Base-by-base conservation (phyloP, 2,329 filamentous ascomycete genomes). In the Hypoxylon sp. region DNA sequence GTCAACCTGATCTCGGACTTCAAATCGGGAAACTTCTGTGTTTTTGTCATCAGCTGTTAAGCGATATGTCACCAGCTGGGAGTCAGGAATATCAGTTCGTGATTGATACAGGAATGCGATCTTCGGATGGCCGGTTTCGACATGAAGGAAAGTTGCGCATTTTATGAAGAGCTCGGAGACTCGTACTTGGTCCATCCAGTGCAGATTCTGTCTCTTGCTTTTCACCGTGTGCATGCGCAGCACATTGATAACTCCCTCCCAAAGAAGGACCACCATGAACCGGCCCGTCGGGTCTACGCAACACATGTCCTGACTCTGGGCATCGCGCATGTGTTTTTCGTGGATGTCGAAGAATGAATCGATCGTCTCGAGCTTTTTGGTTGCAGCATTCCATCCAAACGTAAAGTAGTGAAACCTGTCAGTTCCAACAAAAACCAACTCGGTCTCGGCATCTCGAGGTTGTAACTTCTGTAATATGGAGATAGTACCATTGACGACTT, bases 331-430 rank as follows among this genome's bases (percentile, higher is more conserved):
- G 67, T 89, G 85, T 39, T 83, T 85, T 74, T 90, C 88, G 33
- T 86, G 82, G 1, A 81, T 75, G 68, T 91, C 88, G 44, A 83
- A 80, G 44, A 88, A 86, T 1, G 81, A 72, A 73, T 86, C 82
- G 22, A 86, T 77, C 0, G 85, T 87, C 8, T 87, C 83, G 2
- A 91, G 79, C 63, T 83, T 78, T 19, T 80, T 80, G 3, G 76
- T 83, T 77, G 86, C 80, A 0, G 85, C 76, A 74, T 98, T 90
- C 94, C 96, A 99, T 14, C 87, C 90, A 19, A 97, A 80, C 1
- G 94, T 97, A 79, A 98, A 97, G 82, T 97, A 98, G 75, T 94
- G 91, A 73, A 93, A 92, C 61, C 92, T 90, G 77, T 97, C 92
- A 51, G 96, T 99, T 54, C 94, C 95, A 63, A 99, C 87, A 78